Evolutionary conservation across 2,329 filamentous ascomycete species (phyloP).

Genomic region (Thielaviopsis ethacetica): DNA sequence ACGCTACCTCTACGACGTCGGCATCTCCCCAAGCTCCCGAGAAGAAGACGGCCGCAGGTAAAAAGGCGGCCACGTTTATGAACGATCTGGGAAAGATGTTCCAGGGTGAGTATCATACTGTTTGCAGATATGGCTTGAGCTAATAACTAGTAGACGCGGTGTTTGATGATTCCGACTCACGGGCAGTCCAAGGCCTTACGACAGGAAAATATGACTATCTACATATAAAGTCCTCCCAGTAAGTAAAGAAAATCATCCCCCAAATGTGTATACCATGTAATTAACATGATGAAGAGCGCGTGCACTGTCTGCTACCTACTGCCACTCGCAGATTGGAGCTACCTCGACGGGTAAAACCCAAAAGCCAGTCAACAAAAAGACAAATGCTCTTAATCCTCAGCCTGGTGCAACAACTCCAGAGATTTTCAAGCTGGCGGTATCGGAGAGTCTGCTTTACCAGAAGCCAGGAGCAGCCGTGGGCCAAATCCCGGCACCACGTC

Average conservation of each 20-base stretch:
- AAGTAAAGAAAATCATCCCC: neutral
- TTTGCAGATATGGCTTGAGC: neutral
- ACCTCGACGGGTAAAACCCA: neutral
- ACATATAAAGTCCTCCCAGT: no score
- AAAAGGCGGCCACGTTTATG: neutral
- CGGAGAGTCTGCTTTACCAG: neutral
- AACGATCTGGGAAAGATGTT: neutral
- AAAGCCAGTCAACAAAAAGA: no score
- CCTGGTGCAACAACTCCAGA: neutral
- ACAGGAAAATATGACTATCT: neutral
- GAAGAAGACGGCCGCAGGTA: neutral
- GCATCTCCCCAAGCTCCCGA: neutral
- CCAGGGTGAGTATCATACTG: neutral
- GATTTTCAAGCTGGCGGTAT: neutral
- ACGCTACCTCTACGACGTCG: neutral
- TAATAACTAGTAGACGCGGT: slow-evolving; percentile 14
- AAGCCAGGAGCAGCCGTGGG: neutral
- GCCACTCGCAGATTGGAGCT: neutral
- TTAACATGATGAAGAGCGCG: no score
- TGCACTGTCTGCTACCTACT: no score
- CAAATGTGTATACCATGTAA: neutral
- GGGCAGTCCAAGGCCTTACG: slow-evolving; percentile 14
- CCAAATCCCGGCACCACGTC: neutral
- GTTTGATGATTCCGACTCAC: slow-evolving; percentile 20
- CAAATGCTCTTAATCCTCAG: no score